Conservation (phyloP, 2,329 filamentous ascomycete species). For the Alternaria sp. region DNA sequence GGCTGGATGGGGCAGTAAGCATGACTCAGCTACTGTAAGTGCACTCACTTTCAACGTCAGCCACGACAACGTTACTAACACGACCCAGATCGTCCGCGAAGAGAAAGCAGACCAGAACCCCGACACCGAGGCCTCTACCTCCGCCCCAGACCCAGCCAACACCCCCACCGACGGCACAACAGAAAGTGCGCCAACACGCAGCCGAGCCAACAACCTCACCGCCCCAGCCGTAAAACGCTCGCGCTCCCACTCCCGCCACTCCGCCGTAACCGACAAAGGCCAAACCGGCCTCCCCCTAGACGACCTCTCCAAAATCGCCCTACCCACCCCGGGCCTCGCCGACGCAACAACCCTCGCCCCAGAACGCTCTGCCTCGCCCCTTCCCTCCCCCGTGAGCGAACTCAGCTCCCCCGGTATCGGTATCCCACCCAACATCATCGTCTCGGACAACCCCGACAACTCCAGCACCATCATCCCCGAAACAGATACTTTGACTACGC, state of each 20-base stretch:
- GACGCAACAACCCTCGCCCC: slow-evolving; percentile 38
- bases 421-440: slow-evolving; percentile 19
- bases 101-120: slow-evolving; percentile 36
- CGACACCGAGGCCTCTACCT: slow-evolving; percentile 37
- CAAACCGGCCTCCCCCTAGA: slow-evolving; percentile 32
- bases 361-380: slow-evolving; percentile 32
- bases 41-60: background rate
- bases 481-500: slow-evolving; percentile 62
- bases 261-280: slow-evolving; percentile 42
- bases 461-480: slow-evolving; percentile 52
- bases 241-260: slow-evolving; percentile 38
- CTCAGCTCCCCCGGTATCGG: background rate
- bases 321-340: slow-evolving; percentile 28
- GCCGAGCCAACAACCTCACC: slow-evolving; percentile 9
- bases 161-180: slow-evolving; percentile 46
- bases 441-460: slow-evolving; percentile 32
- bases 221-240: slow-evolving; percentile 15
- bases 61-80: slow-evolving; percentile 12
- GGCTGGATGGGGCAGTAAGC: slow-evolving; percentile 86
- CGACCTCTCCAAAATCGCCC: slow-evolving; percentile 28
- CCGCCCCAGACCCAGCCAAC: slow-evolving; percentile 9
- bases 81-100: slow-evolving; percentile 42
- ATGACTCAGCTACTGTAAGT: slow-evolving; percentile 76
- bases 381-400: slow-evolving; percentile 28
- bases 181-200: slow-evolving; percentile 14